Conservation (phyloP, 805 yeast species). For the Scheffersomyces stipitis region DNA sequence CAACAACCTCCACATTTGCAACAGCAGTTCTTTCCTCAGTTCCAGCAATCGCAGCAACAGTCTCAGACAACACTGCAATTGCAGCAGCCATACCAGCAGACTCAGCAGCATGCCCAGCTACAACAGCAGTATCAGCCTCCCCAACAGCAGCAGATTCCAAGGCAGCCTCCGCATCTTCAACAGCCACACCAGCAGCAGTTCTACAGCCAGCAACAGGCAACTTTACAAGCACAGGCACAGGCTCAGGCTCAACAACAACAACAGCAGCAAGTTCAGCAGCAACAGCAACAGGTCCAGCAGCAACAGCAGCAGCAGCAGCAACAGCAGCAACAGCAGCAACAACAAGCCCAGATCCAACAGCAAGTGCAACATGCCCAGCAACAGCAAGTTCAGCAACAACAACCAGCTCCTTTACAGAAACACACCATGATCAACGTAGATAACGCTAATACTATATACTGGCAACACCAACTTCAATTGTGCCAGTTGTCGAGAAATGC, state of each 20-base stretch:
- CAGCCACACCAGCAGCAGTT: constrained; percentile 11
- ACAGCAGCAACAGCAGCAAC: constrained; percentile 6
- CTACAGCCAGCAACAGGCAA: constrained; percentile 11
- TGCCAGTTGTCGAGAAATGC: constrained; percentile 67
- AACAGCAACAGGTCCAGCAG: constrained; percentile 14
- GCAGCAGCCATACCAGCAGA: constrained; percentile 28
- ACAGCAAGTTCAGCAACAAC: constrained; percentile 13
- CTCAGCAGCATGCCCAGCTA: constrained; percentile 20
- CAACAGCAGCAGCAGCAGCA: constrained; percentile 20
- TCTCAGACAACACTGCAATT: constrained; percentile 25
- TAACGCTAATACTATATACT: constrained; percentile 47
- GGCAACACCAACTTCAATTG: constrained; percentile 81
- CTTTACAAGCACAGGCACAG: constrained; percentile 18
- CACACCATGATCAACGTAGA: constrained; percentile 30
- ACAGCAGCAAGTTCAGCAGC: constrained; percentile 6
- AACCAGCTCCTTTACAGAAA: constrained; percentile 29
- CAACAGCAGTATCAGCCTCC: constrained; percentile 22
- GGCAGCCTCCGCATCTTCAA: constrained; percentile 22
- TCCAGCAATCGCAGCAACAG: constrained; percentile 12
- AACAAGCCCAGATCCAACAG: constrained; percentile 7
- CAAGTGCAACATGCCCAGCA: constrained; percentile 9
- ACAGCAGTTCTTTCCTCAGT: constrained; percentile 21
- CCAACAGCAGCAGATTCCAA: constrained; percentile 19
- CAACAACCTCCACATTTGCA: constrained; percentile 22
- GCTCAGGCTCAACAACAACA: constrained; percentile 14